Percentiles rank a stretch among this genome's conserved stretches.
phyloP scores from a whole-genome alignment of 2,329 filamentous ascomycete species.

The Pseudocercospora cruenta region DNA sequence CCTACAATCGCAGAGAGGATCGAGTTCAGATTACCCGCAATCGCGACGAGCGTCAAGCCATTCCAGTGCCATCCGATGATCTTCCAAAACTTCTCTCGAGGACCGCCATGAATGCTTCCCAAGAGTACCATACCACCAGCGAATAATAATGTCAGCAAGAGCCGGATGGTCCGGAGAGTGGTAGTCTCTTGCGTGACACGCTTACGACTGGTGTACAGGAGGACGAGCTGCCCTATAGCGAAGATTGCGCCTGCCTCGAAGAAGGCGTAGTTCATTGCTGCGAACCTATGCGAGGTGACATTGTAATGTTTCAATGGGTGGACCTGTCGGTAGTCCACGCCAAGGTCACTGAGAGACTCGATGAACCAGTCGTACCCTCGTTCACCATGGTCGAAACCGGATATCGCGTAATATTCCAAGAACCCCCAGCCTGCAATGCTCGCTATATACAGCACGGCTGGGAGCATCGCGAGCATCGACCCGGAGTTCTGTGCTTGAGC shows the following conservation, averaged over 20 bases:
- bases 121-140: constrained; percentile 26
- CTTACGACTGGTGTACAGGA: constrained; percentile 16
- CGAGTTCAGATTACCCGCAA: constrained; percentile 28
- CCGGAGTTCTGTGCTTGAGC: background rate
- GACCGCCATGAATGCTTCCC: constrained; percentile 25
- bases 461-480: constrained; percentile 13
- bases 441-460: constrained; percentile 16
- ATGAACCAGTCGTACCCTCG: constrained; percentile 22
- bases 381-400: constrained; percentile 17
- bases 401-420: constrained; percentile 20
- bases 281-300: constrained; percentile 17
- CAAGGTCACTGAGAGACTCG: constrained; percentile 27
- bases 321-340: constrained; percentile 30
- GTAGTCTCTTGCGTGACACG: constrained; percentile 2
- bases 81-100: constrained; percentile 25
- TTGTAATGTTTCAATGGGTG: constrained; percentile 30
- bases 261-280: constrained; percentile 22
- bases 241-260: constrained; percentile 23
- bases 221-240: constrained; percentile 17
- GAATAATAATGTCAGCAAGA: constrained; percentile 19
- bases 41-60: constrained; percentile 16
- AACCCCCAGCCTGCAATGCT: constrained; percentile 14
- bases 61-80: constrained; percentile 32
- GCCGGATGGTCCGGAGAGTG: constrained; percentile 15
- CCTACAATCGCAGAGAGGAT: constrained; percentile 15